Base-by-base conservation (phyloP, 2,329 filamentous ascomycete species). In the Talaromyces piceae region DNA sequence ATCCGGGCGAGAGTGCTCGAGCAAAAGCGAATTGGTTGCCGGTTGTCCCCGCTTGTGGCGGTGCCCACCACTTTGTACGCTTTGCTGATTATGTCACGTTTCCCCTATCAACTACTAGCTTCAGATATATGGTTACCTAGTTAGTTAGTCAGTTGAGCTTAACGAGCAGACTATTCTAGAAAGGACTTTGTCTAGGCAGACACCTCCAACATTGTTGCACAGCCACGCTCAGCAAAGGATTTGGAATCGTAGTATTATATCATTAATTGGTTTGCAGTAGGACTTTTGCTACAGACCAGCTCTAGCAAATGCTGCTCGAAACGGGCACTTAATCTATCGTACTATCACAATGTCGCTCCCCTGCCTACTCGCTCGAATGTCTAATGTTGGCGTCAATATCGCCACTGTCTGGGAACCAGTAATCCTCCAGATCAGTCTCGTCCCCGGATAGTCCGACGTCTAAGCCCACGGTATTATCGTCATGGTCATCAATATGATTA, bases 361-460 rank as follows among this genome's bases (percentile, higher is more conserved):
- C n/a, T n/a, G n/a, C n/a, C n/a, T n/a, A 43, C 5, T 23, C 20
- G n/a, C 39, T 43, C 20, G 52, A 50, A 16, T 54, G 9, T 39
- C 53, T 44, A 26, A 66, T 57, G 41, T 69, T 68, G 0, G 67
- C 58, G 47, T 69, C 60, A 8, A 69, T 58, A 22, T 55, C 46
- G 8, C 58, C 51, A 49, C 61, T 66, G n/a, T 58, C 58, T 13
- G 67, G 68, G 62, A 66, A 71, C 68, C 68, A 71, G 49, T 63
- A 60, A 46, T 71, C 67, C 18, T 71, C 66, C 43, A 33, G 22
- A 45, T 65, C 63, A 2, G 63, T 44, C 41, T 49, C 45, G 48
- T 63, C 46, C 49, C 62, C 58, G 11, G 20, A 43, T 22, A 57
- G 43, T 4, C 33, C 33, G 5, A 58, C 41, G 12, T 49, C 47